Conservation (phyloP, 805 yeast genomes). For the Komagataella ulmi region DNA sequence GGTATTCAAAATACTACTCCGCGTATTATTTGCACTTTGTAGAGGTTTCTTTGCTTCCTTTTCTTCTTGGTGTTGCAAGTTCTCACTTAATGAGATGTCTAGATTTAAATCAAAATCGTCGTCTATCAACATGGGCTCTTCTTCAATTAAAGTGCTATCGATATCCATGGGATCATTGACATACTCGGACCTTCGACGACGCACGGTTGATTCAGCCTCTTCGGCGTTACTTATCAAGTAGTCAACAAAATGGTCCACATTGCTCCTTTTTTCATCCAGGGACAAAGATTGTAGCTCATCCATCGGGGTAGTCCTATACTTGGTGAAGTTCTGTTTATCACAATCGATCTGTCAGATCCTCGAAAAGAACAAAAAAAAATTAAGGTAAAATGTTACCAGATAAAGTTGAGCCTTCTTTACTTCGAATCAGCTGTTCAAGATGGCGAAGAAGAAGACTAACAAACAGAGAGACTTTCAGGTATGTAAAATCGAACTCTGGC, state of each 20-base stretch:
- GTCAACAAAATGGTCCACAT: background rate
- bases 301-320: background rate
- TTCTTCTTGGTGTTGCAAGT: background rate
- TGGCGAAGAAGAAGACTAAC: constrained; percentile 43
- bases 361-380: background rate
- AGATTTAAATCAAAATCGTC: background rate
- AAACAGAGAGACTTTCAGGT: constrained; percentile 59
- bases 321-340: background rate
- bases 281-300: background rate
- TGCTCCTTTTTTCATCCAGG: background rate
- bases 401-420: background rate
- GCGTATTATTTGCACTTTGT: background rate
- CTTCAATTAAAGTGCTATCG: background rate
- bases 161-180: constrained; percentile 2
- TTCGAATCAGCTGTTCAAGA: constrained; percentile 6
- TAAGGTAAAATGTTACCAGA: background rate
- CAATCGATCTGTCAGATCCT: background rate
- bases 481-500: constrained; percentile 4
- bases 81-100: background rate
- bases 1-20: background rate
- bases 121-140: background rate
- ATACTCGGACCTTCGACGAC: background rate
- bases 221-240: background rate
- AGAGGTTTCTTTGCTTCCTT: background rate
- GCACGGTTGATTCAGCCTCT: background rate